phyloP scores from a whole-genome alignment of 2,329 filamentous ascomycete species.

The Endocalyx cinctus region DNA sequence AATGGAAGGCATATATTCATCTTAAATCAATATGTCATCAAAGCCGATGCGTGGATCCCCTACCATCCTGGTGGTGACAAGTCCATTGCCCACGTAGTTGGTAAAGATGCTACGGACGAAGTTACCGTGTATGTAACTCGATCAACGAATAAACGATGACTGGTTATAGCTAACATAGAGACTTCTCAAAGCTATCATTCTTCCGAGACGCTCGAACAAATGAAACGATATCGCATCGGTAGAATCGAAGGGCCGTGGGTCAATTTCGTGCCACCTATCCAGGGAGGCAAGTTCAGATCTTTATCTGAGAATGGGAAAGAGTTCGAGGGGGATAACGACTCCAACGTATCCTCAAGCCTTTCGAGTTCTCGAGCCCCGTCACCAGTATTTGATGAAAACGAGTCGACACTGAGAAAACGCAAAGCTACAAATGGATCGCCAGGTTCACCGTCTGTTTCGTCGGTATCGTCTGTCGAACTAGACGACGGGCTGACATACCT shows the following conservation, averaged over 20 bases:
- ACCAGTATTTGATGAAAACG: conserved; percentile 47
- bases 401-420: conserved; percentile 27
- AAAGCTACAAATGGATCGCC: conserved; percentile 13
- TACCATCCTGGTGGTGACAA: conserved; percentile 93
- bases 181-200: conserved; percentile 69
- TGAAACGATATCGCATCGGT: conserved; percentile 81
- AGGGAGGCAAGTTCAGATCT: conserved; percentile 73
- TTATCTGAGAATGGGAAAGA: conserved; percentile 33
- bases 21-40: conserved; percentile 74
- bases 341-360: conserved; percentile 40
- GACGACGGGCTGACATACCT: conserved; percentile 59
- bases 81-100: conserved; percentile 88
- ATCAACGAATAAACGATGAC: too few relatives aligned
- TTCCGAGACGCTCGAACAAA: conserved; percentile 65
- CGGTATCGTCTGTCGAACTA: conserved; percentile 49
- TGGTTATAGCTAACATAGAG: conserved; percentile 11
- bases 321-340: conserved; percentile 20
- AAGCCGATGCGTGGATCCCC: conserved; percentile 80
- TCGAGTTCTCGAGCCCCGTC: conserved; percentile 50
- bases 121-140: conserved; percentile 82
- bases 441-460: conserved; percentile 52
- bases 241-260: conserved; percentile 74
- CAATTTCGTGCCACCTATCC: conserved; percentile 88
- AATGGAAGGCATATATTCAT: conserved; percentile 77
- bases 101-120: conserved; percentile 90